Evolutionary conservation across 306 rosid species (phyloP), one percentile per base, ranked within the genome.

Genomic region (Malus sylvestris): DNA sequence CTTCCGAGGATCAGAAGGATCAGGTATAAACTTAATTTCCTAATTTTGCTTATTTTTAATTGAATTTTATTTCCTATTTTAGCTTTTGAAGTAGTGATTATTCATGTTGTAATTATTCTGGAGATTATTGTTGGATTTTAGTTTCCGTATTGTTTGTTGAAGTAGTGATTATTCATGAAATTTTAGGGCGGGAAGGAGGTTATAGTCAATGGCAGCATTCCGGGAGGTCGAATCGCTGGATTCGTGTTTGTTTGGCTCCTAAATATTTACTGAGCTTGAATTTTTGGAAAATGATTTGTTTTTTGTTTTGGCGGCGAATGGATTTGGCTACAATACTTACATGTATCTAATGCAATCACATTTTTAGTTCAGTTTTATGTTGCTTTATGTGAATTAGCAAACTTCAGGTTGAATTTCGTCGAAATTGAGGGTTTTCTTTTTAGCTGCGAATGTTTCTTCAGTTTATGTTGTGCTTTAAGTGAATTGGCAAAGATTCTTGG

Each of bases 1-100:
- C 93, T 71, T 75, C 89, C 15, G 96, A 91, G 81, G 97, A 93
- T 81, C 91, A 87, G 78, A 93, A 91, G 73, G 97, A 91, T 77
- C 93, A 93, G 97, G 98, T 88, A 8, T 20, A 8, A 38, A 40
- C 5, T 8, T n/a, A 6, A 49, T 44, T 65, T 35, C 58, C 22
- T 6, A 20, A 29, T 27, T 67, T n/a, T 16, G 18, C 20, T 55
- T 63, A 1, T 33, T 25, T 45, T 69, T 0, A 4, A 1, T 71
- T 27, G 38, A n/a, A 3, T 1, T 5, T 35, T 60, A 38, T 46
- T 16, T 23, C 10, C 44, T 49, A 3, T 64, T 64, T 32, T 30
- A 30, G 68, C 12, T 20, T 16, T 3, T 32, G 3, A 64, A 18
- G 44, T 64, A 8, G 11, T 62, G 62, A 3, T 78, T 61, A 6